Evolutionary conservation across 805 yeast species (phyloP), one percentile per base, ranked within the genome.

Genomic region (Scheffersomyces ergatensis): DNA sequence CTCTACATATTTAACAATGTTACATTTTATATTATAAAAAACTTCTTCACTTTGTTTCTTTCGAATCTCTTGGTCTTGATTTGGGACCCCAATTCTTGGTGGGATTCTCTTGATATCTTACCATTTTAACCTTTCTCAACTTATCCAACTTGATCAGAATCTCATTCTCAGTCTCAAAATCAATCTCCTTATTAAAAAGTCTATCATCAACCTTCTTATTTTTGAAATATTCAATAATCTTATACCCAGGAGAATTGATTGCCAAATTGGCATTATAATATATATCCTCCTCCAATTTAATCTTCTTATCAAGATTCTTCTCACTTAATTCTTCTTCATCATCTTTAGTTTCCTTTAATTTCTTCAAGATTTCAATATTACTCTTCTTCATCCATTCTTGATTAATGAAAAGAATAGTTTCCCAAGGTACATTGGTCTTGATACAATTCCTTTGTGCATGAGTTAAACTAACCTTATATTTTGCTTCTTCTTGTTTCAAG

Each of bases 41-140:
- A n/a, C n/a, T n/a, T n/a, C n/a, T n/a, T n/a, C n/a, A n/a, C n/a
- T n/a, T n/a, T n/a, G n/a, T n/a, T n/a, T n/a, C n/a, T n/a, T n/a
- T n/a, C n/a, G n/a, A n/a, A n/a, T n/a, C n/a, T n/a, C 29, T 26
- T n/a, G 47, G 46, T 23, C 36, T 81, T 3, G 96, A 80, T 66
- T 85, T 88, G 27, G 98, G 99, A 1, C 99, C 99, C 99, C 99
- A 93, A 59, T 87, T 83, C 58, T 86, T 87, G 1, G 89, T 77
- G 13, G 99, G 99, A 56, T 90, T 92, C 56, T 82, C 89, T 59
- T 90, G 99, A 63, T 76, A 92, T 53, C 97, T 74, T 12, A 89
- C 89, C 57, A 92, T 78, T 63, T 89, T 89, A 43, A 88, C 74
- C 47, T 78, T 82, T 54, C 97, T 75, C 39, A 88, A 67, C 40